phyloP scores from a whole-genome alignment of 169 alveolate genomes.

The Eimeria maxima region DNA sequence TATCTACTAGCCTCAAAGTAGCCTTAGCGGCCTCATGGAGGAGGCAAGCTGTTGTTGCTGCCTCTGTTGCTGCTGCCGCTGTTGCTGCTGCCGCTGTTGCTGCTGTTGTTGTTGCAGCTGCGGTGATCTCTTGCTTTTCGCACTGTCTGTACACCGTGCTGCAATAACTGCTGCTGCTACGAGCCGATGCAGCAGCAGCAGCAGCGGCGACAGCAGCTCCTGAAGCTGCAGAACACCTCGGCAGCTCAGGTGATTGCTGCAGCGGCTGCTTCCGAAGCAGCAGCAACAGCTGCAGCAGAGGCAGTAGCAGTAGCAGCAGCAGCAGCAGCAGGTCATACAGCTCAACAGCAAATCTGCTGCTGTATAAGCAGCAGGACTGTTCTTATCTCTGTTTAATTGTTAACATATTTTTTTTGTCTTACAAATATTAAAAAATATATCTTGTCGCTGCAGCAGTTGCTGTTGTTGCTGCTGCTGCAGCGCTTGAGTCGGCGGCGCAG shows the following conservation, averaged over 20 bases:
- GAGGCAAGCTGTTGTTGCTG: not conserved
- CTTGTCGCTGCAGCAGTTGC: not conserved
- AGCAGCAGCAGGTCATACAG: not conserved
- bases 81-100: not conserved
- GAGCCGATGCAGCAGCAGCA: not conserved
- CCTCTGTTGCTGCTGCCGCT: not conserved
- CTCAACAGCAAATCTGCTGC: not conserved
- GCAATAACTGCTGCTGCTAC: too few species aligned
- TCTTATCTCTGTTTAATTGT: too few species aligned
- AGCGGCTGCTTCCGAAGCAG: not conserved
- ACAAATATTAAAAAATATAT: not conserved
- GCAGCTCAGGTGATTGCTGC: not conserved
- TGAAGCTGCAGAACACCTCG: not conserved
- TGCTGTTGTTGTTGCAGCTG: not conserved
- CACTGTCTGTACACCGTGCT: too few species aligned
- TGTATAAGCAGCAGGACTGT: not conserved
- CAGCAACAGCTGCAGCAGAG: slow-evolving; percentile 9
- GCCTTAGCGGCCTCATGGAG: too few species aligned
- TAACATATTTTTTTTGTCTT: too few species aligned
- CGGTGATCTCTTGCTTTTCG: too few species aligned
- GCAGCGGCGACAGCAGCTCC: not conserved
- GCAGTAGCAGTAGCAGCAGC: slow-evolving; percentile 35
- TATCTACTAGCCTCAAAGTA: too few species aligned
- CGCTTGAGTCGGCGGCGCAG: too few species aligned
- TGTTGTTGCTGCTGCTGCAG: not conserved